A percentile compares a stretch with the other conserved stretches of the same genome.
Conservation (phyloP, 805 yeast species). For the Wickerhamomyces kurtzmanii region DNA sequence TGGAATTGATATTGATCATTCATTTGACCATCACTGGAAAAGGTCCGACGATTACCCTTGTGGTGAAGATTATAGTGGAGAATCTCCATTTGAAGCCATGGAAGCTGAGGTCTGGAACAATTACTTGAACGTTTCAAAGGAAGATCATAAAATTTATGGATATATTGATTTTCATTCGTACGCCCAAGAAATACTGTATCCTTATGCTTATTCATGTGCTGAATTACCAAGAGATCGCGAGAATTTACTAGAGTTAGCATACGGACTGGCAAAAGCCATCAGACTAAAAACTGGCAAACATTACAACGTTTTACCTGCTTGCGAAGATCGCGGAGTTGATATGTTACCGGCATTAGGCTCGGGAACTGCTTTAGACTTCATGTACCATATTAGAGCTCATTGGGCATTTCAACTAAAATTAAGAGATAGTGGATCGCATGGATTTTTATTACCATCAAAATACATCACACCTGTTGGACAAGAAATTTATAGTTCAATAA, state of each 20-base stretch:
- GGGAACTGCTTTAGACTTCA: conserved; percentile 73
- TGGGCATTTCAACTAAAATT: conserved; percentile 83
- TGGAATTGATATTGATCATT: conserved; percentile 84
- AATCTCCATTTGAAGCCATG: conserved; percentile 53
- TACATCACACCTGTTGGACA: conserved; percentile 68
- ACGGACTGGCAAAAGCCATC: conserved; percentile 69
- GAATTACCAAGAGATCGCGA: conserved; percentile 72
- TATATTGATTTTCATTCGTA: conserved; percentile 80
- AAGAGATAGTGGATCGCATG: conserved; percentile 76
- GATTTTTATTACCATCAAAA: conserved; percentile 66
- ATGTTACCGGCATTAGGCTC: conserved; percentile 66
- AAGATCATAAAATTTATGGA: conserved; percentile 56
- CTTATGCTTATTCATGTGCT: conserved; percentile 73
- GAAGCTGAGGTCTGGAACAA: conserved; percentile 43
- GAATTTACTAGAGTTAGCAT: conserved; percentile 71
- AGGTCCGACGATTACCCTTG: conserved; percentile 59
- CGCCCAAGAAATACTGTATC: conserved; percentile 74
- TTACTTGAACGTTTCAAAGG: conserved; percentile 30
- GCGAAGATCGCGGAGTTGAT: conserved; percentile 71
- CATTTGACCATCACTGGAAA: conserved; percentile 69
- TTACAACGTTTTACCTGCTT: conserved; percentile 68
- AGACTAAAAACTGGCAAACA: conserved; percentile 51
- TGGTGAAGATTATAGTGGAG: conserved; percentile 79
- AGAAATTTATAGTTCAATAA: conserved; percentile 61
- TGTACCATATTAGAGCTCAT: conserved; percentile 73